A percentile compares a stretch with the other conserved stretches of the same genome.
phyloP scores from a whole-genome alignment of 441 rosid genomes.

The Eruca vesicaria region DNA sequence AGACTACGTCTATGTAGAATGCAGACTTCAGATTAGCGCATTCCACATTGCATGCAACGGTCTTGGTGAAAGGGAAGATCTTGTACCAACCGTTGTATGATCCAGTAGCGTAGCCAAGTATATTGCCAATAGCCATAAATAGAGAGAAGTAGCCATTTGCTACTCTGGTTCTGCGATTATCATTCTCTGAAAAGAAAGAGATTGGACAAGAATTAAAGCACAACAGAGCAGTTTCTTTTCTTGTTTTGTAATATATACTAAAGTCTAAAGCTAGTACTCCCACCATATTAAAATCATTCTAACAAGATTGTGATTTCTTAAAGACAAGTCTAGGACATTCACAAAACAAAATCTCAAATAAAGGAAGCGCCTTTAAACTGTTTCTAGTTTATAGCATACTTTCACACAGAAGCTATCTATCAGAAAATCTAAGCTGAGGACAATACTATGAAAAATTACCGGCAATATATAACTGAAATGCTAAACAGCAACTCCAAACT shows the following conservation, averaged over 20 bases:
- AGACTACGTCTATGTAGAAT: slow-evolving; percentile 74
- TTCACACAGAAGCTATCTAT: background rate
- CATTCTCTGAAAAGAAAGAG: slow-evolving; percentile 61
- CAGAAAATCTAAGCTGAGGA: background rate
- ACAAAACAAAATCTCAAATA: background rate
- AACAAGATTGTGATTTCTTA: too few relatives aligned
- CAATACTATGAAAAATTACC: background rate
- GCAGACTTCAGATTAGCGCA: slow-evolving; percentile 98
- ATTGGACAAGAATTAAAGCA: slow-evolving; percentile 2
- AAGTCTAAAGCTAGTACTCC: too few relatives aligned
- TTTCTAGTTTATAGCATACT: background rate
- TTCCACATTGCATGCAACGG: slow-evolving; percentile 68
- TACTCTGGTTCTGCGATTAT: slow-evolving; percentile 87
- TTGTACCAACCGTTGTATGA: slow-evolving; percentile 86
- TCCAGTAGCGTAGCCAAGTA: slow-evolving; percentile 95
- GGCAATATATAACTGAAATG: background rate
- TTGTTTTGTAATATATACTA: too few relatives aligned
- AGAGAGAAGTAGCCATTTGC: slow-evolving; percentile 97
- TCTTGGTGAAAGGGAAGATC: slow-evolving; percentile 71
- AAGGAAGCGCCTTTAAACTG: background rate
- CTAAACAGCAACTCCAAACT: background rate
- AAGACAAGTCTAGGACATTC: background rate
- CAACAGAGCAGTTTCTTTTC: background rate
- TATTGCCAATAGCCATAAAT: slow-evolving; percentile 90
- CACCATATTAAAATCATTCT: too few relatives aligned